A percentile compares a stretch with the other conserved stretches of the same genome.
Evolutionary conservation across 106 monocot genomes (phyloP).

Genomic region (Cymbidium sinense): DNA sequence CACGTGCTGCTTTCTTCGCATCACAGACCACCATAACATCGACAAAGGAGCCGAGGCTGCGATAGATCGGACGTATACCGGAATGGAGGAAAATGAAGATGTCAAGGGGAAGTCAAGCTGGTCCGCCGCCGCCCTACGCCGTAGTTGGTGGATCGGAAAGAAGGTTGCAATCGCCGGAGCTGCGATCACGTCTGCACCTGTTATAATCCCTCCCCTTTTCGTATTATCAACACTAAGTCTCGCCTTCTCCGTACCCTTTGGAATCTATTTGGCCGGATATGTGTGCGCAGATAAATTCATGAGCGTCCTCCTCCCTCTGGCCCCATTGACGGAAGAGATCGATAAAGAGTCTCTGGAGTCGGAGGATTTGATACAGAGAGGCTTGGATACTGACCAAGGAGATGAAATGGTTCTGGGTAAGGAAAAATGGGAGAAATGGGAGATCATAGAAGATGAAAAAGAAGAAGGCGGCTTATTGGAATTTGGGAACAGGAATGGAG

Average conservation of each 20-base stretch:
- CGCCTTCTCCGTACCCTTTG: conserved; percentile 40
- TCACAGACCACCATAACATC: background rate
- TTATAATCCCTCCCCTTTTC: conserved; percentile 41
- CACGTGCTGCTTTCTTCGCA: background rate
- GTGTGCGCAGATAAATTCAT: conserved; percentile 34
- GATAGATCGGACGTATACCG: background rate
- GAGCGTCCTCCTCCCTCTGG: conserved; percentile 32
- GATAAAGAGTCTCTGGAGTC: background rate
- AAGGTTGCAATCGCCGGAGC: conserved; percentile 41
- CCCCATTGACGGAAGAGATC: background rate
- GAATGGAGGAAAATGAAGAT: background rate
- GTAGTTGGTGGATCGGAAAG: conserved; percentile 37
- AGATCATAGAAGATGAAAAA: too few relatives aligned
- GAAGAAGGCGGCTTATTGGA: too few relatives aligned
- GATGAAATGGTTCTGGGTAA: too few relatives aligned
- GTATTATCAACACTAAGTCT: conserved; percentile 42
- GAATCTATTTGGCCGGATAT: conserved; percentile 34
- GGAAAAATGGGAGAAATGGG: too few relatives aligned
- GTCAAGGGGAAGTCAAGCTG: background rate
- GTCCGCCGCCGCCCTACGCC: conserved; percentile 1
- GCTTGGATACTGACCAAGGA: background rate
- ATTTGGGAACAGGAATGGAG: background rate
- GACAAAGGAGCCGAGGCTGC: background rate
- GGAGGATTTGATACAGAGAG: background rate
- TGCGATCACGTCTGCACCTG: conserved; percentile 35